Evolutionary conservation across 768 basidiomycete genomes (phyloP).

Genomic region (Nidularia pulvinata): DNA sequence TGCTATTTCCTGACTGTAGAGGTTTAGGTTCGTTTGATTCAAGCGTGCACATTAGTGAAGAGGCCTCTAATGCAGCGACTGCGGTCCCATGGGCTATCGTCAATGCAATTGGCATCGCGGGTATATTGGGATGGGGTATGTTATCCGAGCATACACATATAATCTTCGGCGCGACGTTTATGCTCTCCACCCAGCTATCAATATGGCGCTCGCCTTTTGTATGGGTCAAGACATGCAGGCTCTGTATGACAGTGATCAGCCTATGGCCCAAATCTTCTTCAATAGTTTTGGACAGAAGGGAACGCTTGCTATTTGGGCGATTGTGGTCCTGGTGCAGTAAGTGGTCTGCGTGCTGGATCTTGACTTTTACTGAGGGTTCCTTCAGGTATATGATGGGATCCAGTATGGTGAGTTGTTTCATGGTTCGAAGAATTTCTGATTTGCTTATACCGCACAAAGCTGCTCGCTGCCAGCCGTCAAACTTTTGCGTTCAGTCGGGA

Average conservation of each 20-base stretch:
- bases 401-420: slow-evolving; percentile 35
- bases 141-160: too few relatives aligned
- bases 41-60: slow-evolving; percentile 69
- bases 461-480: slow-evolving; percentile 45
- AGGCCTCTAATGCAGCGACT: slow-evolving; percentile 65
- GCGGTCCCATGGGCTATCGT: slow-evolving; percentile 75
- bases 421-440: not conserved
- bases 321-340: slow-evolving; percentile 37
- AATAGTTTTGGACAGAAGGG: slow-evolving; percentile 38
- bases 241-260: slow-evolving; percentile 47
- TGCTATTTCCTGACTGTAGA: not conserved
- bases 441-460: slow-evolving; percentile 13
- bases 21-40: slow-evolving; percentile 43
- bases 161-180: not conserved
- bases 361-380: not conserved
- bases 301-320: slow-evolving; percentile 33
- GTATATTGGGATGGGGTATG: slow-evolving; percentile 61
- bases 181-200: slow-evolving; percentile 36
- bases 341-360: slow-evolving; percentile 4
- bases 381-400: slow-evolving; percentile 59
- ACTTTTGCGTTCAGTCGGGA: slow-evolving; percentile 74
- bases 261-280: slow-evolving; percentile 62
- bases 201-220: slow-evolving; percentile 61
- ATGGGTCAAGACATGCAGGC: slow-evolving; percentile 52
- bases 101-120: slow-evolving; percentile 50